phyloP scores from a whole-genome alignment of 306 rosid genomes.

The Malus sieversii region DNA sequence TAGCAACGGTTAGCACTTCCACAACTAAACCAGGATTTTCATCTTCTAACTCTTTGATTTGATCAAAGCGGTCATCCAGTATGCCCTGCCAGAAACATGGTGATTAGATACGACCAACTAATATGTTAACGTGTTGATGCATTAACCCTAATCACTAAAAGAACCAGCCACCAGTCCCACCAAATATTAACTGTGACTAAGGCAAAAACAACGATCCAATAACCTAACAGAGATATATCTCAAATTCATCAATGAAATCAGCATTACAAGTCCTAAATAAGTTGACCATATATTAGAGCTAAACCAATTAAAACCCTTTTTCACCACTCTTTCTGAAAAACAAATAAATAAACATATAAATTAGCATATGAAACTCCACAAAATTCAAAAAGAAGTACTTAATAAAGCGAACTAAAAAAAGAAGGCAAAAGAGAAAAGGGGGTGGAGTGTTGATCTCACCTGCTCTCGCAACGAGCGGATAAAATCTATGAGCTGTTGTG shows the following conservation, averaged over 20 bases:
- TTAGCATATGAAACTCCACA: not conserved
- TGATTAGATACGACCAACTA: not conserved
- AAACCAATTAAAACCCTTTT: not conserved
- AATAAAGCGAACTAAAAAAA: not conserved
- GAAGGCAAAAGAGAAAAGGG: not conserved
- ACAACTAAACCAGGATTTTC: not conserved
- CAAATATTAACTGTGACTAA: not conserved
- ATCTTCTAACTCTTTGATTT: not conserved
- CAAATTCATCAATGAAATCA: not conserved
- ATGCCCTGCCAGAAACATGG: conserved; percentile 5
- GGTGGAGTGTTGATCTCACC: not conserved
- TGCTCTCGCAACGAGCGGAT: not conserved
- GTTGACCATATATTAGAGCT: not conserved
- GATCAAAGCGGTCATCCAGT: not conserved
- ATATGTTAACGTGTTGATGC: not conserved
- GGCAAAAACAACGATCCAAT: not conserved
- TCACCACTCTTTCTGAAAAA: not conserved
- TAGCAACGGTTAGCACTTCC: not conserved
- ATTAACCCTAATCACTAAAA: not conserved
- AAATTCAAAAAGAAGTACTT: not conserved
- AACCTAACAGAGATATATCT: not conserved
- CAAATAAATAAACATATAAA: not conserved
- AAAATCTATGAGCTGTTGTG: not conserved
- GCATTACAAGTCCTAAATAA: not conserved
- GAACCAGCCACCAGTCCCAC: not conserved